Evolutionary conservation across 2,329 filamentous ascomycete species (phyloP).

Genomic region (Alternaria brassicae): DNA sequence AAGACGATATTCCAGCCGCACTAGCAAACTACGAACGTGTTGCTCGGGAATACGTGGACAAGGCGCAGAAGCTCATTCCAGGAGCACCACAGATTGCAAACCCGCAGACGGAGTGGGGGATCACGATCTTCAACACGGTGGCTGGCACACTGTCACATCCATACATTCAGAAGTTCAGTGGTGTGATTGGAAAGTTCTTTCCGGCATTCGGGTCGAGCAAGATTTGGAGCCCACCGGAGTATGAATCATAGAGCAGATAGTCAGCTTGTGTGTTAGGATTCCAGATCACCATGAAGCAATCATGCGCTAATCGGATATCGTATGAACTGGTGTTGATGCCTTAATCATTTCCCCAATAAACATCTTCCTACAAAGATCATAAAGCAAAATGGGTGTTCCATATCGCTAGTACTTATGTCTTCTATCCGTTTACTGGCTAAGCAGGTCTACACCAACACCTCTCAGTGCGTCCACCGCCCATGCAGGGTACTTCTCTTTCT

Average conservation of each 20-base stretch:
- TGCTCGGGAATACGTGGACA: slow-evolving; percentile 30
- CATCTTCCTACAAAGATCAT: no score
- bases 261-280: background rate
- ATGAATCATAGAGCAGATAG: slow-evolving; percentile 24
- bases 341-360: background rate
- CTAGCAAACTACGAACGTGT: slow-evolving; percentile 32
- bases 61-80: slow-evolving; percentile 33
- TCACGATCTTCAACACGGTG: slow-evolving; percentile 26
- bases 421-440: slow-evolving; percentile 22
- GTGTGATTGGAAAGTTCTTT: slow-evolving; percentile 17
- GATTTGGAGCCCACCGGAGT: slow-evolving; percentile 23
- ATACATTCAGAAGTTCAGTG: slow-evolving; percentile 16
- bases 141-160: slow-evolving; percentile 26
- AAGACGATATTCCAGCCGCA: slow-evolving; percentile 29
- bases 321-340: background rate
- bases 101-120: slow-evolving; percentile 36
- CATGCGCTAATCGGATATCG: background rate
- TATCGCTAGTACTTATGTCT: no score
- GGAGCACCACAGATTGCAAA: slow-evolving; percentile 35
- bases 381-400: background rate
- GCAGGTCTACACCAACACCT: slow-evolving; percentile 71
- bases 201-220: slow-evolving; percentile 26
- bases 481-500: slow-evolving; percentile 71
- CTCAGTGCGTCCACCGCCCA: slow-evolving; percentile 86
- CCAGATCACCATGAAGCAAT: background rate